Conservation (phyloP, 2,329 filamentous ascomycete genomes). For the Stachybotrys echinatus region DNA sequence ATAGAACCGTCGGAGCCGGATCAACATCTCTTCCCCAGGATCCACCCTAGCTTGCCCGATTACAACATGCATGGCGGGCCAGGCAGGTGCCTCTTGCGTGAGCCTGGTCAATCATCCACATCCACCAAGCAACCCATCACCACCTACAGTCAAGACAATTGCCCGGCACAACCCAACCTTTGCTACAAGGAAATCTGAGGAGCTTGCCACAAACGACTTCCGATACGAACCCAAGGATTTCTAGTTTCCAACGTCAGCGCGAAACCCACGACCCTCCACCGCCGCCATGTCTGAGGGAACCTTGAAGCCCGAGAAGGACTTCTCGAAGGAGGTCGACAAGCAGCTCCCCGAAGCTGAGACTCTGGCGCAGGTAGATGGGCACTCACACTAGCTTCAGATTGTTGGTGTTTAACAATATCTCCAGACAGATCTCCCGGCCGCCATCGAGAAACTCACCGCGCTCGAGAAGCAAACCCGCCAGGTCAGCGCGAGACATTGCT, state of each 20-base stretch:
- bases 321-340: constrained; percentile 90
- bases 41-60: constrained; percentile 2
- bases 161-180: too few relatives aligned
- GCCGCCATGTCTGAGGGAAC: constrained; percentile 70
- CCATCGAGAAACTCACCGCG: constrained; percentile 85
- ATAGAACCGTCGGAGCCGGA: neutral
- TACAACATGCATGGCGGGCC: constrained; percentile 6
- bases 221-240: too few relatives aligned
- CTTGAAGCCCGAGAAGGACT: constrained; percentile 97
- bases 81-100: constrained; percentile 34
- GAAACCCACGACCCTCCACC: too few relatives aligned
- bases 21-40: neutral
- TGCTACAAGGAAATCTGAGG: too few relatives aligned
- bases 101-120: constrained; percentile 24
- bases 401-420: neutral
- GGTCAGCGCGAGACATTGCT: constrained; percentile 41
- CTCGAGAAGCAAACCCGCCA: constrained; percentile 98
- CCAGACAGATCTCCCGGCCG: constrained; percentile 73
- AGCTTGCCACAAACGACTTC: too few relatives aligned
- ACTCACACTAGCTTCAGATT: neutral
- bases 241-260: too few relatives aligned
- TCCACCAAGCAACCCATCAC: constrained; percentile 17
- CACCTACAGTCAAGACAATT: too few relatives aligned
- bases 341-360: constrained; percentile 86
- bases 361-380: constrained; percentile 71